Evolutionary conservation across 2,329 filamentous ascomycete species (phyloP).

Genomic region (Neonectria sp.): DNA sequence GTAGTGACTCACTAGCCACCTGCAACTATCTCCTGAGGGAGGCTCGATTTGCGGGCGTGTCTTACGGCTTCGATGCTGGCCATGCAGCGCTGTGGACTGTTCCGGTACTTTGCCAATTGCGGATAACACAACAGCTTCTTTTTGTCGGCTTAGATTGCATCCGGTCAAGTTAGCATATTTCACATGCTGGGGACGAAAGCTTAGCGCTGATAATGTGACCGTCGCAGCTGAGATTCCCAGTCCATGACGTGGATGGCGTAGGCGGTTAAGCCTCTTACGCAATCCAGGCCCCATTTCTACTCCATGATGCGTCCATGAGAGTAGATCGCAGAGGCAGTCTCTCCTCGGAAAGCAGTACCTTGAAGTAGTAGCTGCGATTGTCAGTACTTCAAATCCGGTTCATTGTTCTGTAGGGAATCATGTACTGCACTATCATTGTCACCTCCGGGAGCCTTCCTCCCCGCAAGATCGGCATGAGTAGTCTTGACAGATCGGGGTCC

Average conservation of each 20-base stretch:
- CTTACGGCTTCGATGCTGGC: background rate
- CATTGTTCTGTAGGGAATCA: background rate
- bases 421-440: background rate
- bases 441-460: background rate
- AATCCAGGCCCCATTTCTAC: background rate
- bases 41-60: background rate
- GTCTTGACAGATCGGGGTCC: background rate
- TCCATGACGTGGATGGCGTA: background rate
- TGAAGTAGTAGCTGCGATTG: background rate
- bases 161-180: background rate
- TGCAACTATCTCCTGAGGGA: too few species aligned
- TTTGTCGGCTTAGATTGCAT: background rate
- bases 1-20: background rate
- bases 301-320: slow-evolving; percentile 4
- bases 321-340: background rate
- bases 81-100: background rate
- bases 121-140: background rate
- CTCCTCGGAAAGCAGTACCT: background rate
- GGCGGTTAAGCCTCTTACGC: background rate
- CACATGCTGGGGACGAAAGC: background rate
- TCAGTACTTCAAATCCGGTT: background rate
- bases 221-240: background rate
- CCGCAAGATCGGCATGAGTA: background rate
- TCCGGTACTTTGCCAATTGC: background rate
- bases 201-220: background rate